A percentile compares a stretch with the other conserved stretches of the same genome.
Conservation (phyloP, 2,329 filamentous ascomycete genomes). For the Spiromastix sp. region DNA sequence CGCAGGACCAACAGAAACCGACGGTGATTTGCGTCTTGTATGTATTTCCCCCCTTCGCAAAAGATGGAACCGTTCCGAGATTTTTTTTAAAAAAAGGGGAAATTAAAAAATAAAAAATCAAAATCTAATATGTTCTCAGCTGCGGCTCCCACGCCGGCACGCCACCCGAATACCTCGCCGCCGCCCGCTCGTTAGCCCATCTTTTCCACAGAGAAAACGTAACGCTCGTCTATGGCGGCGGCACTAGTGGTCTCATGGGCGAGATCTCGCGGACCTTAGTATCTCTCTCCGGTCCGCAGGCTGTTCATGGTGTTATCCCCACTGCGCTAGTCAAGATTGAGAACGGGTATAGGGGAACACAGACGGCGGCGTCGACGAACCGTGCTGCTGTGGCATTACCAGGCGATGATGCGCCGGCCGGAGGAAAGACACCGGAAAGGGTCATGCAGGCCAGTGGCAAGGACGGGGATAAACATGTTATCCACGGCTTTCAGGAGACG, state of each 20-base stretch:
- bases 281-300: constrained; percentile 63
- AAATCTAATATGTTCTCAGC: constrained; percentile 42
- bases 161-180: constrained; percentile 63
- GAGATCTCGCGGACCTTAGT: constrained; percentile 82
- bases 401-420: constrained; percentile 2
- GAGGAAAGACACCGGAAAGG: constrained; percentile 38
- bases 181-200: constrained; percentile 64
- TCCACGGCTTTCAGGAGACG: constrained; percentile 20
- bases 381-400: constrained; percentile 27
- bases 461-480: constrained; percentile 15
- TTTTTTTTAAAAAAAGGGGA: too few species aligned
- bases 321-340: constrained; percentile 73
- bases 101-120: too few species aligned
- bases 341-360: constrained; percentile 18
- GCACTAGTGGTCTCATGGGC: constrained; percentile 91
- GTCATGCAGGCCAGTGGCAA: constrained; percentile 44
- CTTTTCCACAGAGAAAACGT: constrained; percentile 68
- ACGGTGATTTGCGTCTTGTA: constrained; percentile 83
- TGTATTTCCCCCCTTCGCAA: constrained; percentile 15
- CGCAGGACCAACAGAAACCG: constrained; percentile 25
- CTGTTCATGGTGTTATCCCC: constrained; percentile 92
- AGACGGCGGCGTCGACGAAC: constrained; percentile 6
- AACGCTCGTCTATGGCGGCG: constrained; percentile 84
- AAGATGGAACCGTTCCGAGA: constrained; percentile 5
- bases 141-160: constrained; percentile 73